phyloP scores from a whole-genome alignment of 352 stramenopile species.

The Pythium dissotocum region DNA sequence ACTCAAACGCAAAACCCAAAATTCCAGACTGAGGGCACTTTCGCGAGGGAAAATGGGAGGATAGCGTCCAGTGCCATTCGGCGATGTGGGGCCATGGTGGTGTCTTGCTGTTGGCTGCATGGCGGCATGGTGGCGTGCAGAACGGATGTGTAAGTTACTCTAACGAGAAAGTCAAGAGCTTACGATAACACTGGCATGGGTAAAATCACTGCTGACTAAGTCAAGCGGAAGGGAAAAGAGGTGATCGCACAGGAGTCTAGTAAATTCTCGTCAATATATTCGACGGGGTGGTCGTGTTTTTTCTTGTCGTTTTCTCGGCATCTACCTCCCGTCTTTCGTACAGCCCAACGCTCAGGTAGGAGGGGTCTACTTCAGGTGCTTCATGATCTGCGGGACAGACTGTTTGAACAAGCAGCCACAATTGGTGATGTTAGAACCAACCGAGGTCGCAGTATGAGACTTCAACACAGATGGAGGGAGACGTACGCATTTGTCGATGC shows the following conservation, averaged over 20 bases:
- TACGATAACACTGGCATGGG: too few relatives aligned
- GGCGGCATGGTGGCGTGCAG: too few relatives aligned
- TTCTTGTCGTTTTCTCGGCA: slow-evolving; percentile 9
- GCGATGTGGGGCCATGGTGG: background rate
- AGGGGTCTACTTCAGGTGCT: slow-evolving; percentile 89
- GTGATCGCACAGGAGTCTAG: slow-evolving; percentile 4
- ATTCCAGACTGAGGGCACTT: slow-evolving; percentile 14
- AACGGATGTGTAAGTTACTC: too few relatives aligned
- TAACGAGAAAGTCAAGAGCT: too few relatives aligned
- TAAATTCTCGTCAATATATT: slow-evolving; percentile 31
- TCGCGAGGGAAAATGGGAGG: background rate
- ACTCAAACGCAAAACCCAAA: background rate
- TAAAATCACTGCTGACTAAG: too few relatives aligned
- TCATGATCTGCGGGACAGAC: slow-evolving; percentile 94
- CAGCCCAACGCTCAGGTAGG: slow-evolving; percentile 8
- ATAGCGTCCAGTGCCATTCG: background rate
- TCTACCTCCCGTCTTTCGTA: slow-evolving; percentile 18
- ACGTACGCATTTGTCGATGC: slow-evolving; percentile 94
- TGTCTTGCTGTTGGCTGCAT: background rate
- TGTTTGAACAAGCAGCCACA: slow-evolving; percentile 26
- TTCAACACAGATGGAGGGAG: background rate
- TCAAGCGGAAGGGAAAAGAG: background rate
- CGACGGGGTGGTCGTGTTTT: slow-evolving; percentile 4
- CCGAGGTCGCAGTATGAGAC: background rate
- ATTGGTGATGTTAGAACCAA: slow-evolving; percentile 19